Conservation (phyloP, 2,329 filamentous ascomycete genomes). For the Aspergillus costaricaensis region DNA sequence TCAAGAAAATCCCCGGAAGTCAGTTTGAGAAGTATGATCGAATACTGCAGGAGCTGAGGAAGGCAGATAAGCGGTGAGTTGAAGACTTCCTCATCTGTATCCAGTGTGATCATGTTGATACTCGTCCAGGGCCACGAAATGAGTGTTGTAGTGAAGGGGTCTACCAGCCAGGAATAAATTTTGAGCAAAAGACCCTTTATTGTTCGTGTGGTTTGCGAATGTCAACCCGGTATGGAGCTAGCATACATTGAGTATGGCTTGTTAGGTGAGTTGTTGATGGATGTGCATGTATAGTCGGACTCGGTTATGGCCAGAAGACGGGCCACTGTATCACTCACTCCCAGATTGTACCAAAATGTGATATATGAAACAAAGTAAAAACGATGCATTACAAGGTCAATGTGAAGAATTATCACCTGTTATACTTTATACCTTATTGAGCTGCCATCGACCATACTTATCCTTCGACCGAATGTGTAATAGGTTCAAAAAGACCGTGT, state of each 20-base stretch:
- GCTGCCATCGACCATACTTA: too few relatives aligned
- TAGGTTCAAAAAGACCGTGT: too few relatives aligned
- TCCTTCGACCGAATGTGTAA: too few relatives aligned
- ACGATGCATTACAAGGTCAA: background rate
- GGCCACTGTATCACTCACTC: background rate
- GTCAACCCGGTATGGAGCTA: background rate
- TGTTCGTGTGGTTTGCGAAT: background rate
- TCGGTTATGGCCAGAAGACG: background rate
- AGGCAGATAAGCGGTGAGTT: background rate
- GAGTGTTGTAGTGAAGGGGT: background rate
- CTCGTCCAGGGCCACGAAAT: background rate
- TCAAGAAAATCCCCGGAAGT: conserved; percentile 18
- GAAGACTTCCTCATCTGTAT: background rate
- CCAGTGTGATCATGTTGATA: background rate
- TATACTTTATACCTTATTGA: too few relatives aligned
- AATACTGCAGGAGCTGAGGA: conserved; percentile 16
- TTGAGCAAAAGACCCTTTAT: background rate
- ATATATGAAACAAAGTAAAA: background rate
- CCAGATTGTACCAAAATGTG: background rate
- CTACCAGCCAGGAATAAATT: background rate
- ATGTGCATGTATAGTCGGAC: background rate
- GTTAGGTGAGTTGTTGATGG: background rate
- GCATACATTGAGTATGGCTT: background rate
- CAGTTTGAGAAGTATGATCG: conserved; percentile 15
- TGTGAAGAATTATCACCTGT: background rate